These are phyloP conservation scores for Leccinum proliferum DNA, from an alignment of 1,284 basidiomycete genomes.

Conservation along the genomic window DNA sequence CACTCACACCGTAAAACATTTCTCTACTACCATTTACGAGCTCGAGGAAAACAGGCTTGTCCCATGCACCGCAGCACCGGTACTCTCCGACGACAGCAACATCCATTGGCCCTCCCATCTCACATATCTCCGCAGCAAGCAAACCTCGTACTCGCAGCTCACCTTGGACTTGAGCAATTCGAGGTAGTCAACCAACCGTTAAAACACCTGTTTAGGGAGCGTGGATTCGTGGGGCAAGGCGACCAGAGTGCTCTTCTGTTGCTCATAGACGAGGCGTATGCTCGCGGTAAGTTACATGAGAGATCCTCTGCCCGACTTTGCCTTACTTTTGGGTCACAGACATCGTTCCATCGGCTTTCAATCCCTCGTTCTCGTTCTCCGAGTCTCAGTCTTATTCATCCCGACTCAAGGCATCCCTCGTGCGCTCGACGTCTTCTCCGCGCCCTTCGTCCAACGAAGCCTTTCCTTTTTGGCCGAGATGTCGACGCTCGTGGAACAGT, in stretches of 20 bases:
- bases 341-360: constrained; percentile 42
- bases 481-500: constrained; percentile 40
- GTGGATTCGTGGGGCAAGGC: constrained; percentile 55
- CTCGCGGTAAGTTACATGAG: constrained; percentile 39
- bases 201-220: constrained; percentile 32
- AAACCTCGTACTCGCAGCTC: constrained; percentile 55
- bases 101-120: constrained; percentile 29
- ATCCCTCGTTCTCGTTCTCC: constrained; percentile 38
- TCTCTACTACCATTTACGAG: no score
- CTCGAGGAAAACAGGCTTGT: no score
- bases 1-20: no score
- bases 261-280: constrained; percentile 52
- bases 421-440: constrained; percentile 39
- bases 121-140: constrained; percentile 48
- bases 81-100: no score
- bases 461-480: constrained; percentile 40
- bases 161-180: constrained; percentile 64
- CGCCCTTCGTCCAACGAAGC: constrained; percentile 33
- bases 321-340: constrained; percentile 31
- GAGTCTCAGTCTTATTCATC: constrained; percentile 19
- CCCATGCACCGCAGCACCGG: no score
- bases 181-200: constrained; percentile 42
- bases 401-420: constrained; percentile 27
- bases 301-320: background rate
- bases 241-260: constrained; percentile 47